These are phyloP conservation scores for Schoenoplectus tabernaemontani DNA, from an alignment of 202 grass and related monocot species.

Conservation along the genomic window DNA sequence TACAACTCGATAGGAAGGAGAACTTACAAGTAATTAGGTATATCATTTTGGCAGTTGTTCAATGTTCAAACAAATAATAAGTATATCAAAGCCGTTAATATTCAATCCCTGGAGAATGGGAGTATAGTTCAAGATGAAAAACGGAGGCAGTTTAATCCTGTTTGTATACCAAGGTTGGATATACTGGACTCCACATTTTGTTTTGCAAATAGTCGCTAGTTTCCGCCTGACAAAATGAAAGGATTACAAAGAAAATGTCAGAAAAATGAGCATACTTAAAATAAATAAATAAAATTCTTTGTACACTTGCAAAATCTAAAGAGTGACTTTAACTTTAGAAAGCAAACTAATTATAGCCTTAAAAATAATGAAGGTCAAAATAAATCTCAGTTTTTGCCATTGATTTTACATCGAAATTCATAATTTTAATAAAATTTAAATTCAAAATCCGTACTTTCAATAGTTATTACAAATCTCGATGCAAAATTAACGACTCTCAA, in stretches of 20 bases:
- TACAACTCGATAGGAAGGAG: background rate
- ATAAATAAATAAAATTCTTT: background rate
- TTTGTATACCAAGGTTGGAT: slow-evolving; percentile 93
- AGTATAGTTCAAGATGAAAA: background rate
- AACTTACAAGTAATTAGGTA: background rate
- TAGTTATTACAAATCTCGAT: too few relatives aligned
- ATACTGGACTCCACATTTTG: slow-evolving; percentile 85
- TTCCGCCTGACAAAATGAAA: slow-evolving; percentile 55
- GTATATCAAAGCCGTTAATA: background rate
- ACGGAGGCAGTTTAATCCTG: slow-evolving; percentile 32
- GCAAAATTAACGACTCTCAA: too few relatives aligned
- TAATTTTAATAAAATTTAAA: too few relatives aligned
- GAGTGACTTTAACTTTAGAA: background rate
- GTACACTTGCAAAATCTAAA: background rate
- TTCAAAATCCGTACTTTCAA: too few relatives aligned
- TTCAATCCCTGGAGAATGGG: background rate
- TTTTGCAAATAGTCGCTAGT: slow-evolving; percentile 56
- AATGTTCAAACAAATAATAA: slow-evolving; percentile 9
- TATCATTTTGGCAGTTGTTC: background rate
- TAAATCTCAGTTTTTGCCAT: background rate
- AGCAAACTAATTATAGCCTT: background rate
- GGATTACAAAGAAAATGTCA: background rate
- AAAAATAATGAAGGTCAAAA: background rate
- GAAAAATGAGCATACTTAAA: background rate
- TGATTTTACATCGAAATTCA: too few relatives aligned